Evolutionary conservation across 345 rosid species (phyloP), one percentile per base, ranked within the genome.

Genomic region (Salix viminalis): DNA sequence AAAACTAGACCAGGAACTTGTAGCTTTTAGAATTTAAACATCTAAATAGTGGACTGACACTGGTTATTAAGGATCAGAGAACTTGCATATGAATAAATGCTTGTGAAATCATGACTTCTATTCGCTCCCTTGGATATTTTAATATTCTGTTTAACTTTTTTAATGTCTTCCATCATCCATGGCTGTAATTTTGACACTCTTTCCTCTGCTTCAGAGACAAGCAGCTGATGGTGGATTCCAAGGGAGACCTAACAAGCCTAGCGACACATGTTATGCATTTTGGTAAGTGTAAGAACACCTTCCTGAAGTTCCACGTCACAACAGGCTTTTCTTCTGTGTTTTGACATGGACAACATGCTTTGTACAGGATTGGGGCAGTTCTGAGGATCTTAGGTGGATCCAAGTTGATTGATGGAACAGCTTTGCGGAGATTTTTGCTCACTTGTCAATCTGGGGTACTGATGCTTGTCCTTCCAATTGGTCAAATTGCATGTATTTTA

Each of bases 191-290:
- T 50, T 24, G 46, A 65, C 46, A 21, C 72, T 56, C 30, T 70
- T 58, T 71, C 79, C 30, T 70, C 16, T 80, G 44, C 19, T 80
- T 19, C 81, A 96, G 99, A 91, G 97, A 86, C 99, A 93, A 82
- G 89, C 85, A 37, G 76, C 71, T 81, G 95, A 92, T 83, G 96
- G 97, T 78, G 99, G 99, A 72, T 90, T 91, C 83, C 97, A 93
- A 83, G 99, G 99, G 56, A 88, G 98, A 88, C 75, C 89, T 64
- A 96, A 90, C 86, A 93, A 96, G 79, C 80, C 84, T 46, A 96
- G 97, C 77, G 99, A 93, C 84, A 91, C 99, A 67, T 96, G 99
- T 82, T 96, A 93, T 82, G 98, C 99, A 65, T 96, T 92, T 85
- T 96, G 99, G 99, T 92, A 77, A 79, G 87, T 69, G 32, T 75